Conservation (phyloP, 495 filamentous ascomycete species). For the Lophiostoma macrostomum region DNA sequence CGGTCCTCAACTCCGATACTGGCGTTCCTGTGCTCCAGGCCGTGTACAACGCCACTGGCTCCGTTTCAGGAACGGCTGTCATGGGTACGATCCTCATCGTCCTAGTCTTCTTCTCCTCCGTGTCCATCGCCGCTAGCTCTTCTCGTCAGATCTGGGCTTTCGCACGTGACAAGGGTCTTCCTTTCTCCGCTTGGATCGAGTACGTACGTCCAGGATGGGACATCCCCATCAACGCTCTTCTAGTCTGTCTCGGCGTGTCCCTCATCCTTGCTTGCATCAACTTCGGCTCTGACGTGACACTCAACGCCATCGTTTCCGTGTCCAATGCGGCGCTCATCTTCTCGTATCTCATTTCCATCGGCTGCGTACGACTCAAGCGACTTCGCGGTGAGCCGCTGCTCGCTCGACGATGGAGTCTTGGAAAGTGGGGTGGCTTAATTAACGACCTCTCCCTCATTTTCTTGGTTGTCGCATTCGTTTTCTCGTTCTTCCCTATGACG, state of each 20-base stretch:
- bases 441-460: slow-evolving; percentile 28
- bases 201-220: slow-evolving; percentile 41
- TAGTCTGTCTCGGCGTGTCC: slow-evolving; percentile 42
- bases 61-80: slow-evolving; percentile 8
- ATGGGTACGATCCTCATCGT: slow-evolving; percentile 18
- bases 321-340: slow-evolving; percentile 20
- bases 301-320: slow-evolving; percentile 53
- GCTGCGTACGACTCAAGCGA: slow-evolving; percentile 12
- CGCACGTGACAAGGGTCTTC: slow-evolving; percentile 29
- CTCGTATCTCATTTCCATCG: slow-evolving; percentile 23
- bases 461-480: slow-evolving; percentile 20
- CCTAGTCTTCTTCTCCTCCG: slow-evolving; percentile 7
- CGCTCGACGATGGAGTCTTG: slow-evolving; percentile 12
- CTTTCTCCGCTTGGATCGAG: slow-evolving; percentile 25
- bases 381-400: slow-evolving; percentile 15
- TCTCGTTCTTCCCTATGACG: slow-evolving; percentile 25
- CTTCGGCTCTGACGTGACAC: slow-evolving; percentile 53
- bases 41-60: slow-evolving; percentile 20
- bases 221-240: slow-evolving; percentile 53
- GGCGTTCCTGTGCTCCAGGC: slow-evolving; percentile 19
- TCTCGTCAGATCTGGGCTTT: slow-evolving; percentile 30
- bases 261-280: slow-evolving; percentile 54
- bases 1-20: slow-evolving; percentile 5
- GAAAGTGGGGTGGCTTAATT: slow-evolving; percentile 7
- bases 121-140: slow-evolving; percentile 11